Percentiles rank a stretch among this genome's conserved stretches.
Conservation (phyloP, 192 early-diverging fungal genomes). For the Thoreauomyces humboldtii region DNA sequence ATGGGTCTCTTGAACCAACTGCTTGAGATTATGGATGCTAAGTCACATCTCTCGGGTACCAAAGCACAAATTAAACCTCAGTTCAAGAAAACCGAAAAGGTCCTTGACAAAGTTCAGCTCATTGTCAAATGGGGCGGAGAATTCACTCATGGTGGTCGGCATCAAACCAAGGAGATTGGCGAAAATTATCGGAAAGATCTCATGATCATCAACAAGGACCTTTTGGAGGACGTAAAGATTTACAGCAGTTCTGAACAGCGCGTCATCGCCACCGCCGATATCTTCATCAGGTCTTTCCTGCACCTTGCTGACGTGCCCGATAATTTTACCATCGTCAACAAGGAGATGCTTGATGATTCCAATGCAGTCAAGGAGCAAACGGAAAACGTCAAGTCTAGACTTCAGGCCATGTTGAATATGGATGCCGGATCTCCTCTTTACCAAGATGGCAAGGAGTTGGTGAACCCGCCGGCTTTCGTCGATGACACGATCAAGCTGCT, state of each 20-base stretch:
- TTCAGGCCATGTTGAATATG: constrained; percentile 67
- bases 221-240: constrained; percentile 84
- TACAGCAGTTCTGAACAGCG: constrained; percentile 84
- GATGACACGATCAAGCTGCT: constrained; percentile 71
- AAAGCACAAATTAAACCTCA: constrained; percentile 90
- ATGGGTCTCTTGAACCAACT: constrained; percentile 63
- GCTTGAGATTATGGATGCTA: constrained; percentile 73
- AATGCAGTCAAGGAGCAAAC: constrained; percentile 93
- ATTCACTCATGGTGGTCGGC: constrained; percentile 90
- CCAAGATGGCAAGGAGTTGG: constrained; percentile 60
- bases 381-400: constrained; percentile 77
- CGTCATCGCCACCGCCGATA: constrained; percentile 77
- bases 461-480: constrained; percentile 71
- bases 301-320: constrained; percentile 55
- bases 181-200: constrained; percentile 91
- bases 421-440: constrained; percentile 55
- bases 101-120: constrained; percentile 73
- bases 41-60: constrained; percentile 78
- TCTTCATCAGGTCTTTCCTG: constrained; percentile 67
- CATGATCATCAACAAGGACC: constrained; percentile 78
- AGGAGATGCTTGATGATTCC: constrained; percentile 93
- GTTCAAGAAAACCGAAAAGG: constrained; percentile 52
- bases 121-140: constrained; percentile 94
- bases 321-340: constrained; percentile 67
- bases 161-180: constrained; percentile 88